A percentile compares a stretch with the other conserved stretches of the same genome.
Evolutionary conservation across 805 yeast genomes (phyloP).

Genomic region (Zygotorulaspora chibaensis): DNA sequence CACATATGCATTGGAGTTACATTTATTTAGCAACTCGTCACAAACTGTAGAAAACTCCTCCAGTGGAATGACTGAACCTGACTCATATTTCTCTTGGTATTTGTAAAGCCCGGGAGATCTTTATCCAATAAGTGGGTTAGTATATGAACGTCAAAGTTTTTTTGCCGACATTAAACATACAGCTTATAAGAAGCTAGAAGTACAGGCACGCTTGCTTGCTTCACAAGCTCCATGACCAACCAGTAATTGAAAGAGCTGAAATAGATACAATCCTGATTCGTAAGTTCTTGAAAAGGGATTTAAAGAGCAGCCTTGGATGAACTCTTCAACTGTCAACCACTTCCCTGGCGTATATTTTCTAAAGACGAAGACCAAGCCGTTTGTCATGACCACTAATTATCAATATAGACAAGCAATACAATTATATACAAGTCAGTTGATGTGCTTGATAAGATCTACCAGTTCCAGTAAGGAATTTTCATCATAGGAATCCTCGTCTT

Average conservation of each 20-base stretch:
- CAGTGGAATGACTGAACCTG: conserved; percentile 17
- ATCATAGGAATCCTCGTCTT: neutral
- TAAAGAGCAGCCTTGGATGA: too few relatives aligned
- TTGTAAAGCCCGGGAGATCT: conserved; percentile 25
- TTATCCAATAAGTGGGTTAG: conserved; percentile 2
- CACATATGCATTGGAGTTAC: conserved; percentile 55
- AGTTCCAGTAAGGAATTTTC: conserved; percentile 5
- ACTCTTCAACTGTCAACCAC: too few relatives aligned
- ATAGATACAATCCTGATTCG: neutral
- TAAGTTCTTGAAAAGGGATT: too few relatives aligned
- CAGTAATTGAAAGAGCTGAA: neutral
- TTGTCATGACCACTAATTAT: too few relatives aligned
- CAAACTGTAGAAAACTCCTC: conserved; percentile 32
- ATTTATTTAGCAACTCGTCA: conserved; percentile 35
- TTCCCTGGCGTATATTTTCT: too few relatives aligned
- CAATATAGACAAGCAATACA: neutral
- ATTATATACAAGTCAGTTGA: neutral
- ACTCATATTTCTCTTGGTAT: conserved; percentile 20
- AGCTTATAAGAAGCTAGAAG: conserved; percentile 20
- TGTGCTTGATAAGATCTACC: conserved; percentile 5
- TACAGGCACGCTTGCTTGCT: conserved; percentile 18
- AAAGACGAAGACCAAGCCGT: too few relatives aligned
- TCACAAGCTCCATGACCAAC: conserved; percentile 1
- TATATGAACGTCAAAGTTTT: neutral
- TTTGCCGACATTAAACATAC: conserved; percentile 5